A percentile compares a stretch with the other conserved stretches of the same genome.
These are phyloP conservation scores for Talaromyces proteolyticus DNA, from an alignment of 495 filamentous ascomycete genomes.

Conservation along the genomic window DNA sequence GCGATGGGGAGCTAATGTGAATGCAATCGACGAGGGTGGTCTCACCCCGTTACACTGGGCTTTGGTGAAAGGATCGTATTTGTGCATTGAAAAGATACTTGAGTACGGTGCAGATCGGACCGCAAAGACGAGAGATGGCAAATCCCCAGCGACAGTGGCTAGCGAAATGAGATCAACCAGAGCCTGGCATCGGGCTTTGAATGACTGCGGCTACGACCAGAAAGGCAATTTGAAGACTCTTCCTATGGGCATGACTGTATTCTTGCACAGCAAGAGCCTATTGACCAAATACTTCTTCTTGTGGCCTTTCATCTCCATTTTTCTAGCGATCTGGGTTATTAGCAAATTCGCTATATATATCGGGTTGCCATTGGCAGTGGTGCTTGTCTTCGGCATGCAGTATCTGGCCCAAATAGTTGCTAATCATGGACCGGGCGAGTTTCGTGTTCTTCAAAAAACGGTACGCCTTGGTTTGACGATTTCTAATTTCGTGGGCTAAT, in stretches of 20 bases:
- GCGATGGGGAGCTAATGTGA: constrained; percentile 91
- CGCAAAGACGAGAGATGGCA: constrained; percentile 77
- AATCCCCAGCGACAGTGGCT: constrained; percentile 77
- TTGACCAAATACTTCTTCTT: constrained; percentile 87
- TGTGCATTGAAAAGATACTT: constrained; percentile 83
- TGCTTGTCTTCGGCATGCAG: constrained; percentile 66
- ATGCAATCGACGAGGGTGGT: constrained; percentile 82
- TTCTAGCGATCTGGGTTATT: constrained; percentile 62
- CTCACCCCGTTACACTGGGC: constrained; percentile 96
- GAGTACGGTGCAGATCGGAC: constrained; percentile 94
- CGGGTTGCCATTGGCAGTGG: constrained; percentile 62
- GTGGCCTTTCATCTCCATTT: constrained; percentile 75
- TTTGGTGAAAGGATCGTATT: constrained; percentile 80
- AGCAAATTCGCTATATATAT: constrained; percentile 68
- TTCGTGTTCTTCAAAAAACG: constrained; percentile 82
- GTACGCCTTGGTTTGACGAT: constrained; percentile 40
- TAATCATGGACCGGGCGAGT: constrained; percentile 74
- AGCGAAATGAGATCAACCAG: constrained; percentile 81
- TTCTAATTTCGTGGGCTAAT: neutral
- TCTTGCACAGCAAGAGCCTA: constrained; percentile 69
- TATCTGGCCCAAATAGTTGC: constrained; percentile 72
- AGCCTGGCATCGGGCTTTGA: constrained; percentile 77
- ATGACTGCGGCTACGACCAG: constrained; percentile 76
- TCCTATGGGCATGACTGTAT: constrained; percentile 40
- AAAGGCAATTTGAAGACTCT: constrained; percentile 64